These are phyloP conservation scores for Xylogone sp. DNA, from an alignment of 2,329 filamentous ascomycete genomes.

Conservation along the genomic window DNA sequence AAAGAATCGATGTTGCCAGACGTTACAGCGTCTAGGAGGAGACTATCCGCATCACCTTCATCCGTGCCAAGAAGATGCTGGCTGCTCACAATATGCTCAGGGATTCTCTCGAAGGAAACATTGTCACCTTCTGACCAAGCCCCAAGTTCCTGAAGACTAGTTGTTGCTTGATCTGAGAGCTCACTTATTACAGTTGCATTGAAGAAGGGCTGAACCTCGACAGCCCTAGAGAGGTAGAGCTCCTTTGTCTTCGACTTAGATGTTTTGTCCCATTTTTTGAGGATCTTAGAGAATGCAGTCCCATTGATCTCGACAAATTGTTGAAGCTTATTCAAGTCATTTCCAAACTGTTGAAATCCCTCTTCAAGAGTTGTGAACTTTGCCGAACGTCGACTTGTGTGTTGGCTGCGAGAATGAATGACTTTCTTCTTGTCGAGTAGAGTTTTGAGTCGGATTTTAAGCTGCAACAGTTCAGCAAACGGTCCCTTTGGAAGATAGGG, in stretches of 20 bases:
- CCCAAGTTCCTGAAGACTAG: slow-evolving; percentile 89
- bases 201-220: slow-evolving; percentile 97
- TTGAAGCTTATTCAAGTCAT: slow-evolving; percentile 94
- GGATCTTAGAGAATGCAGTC: slow-evolving; percentile 94
- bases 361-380: slow-evolving; percentile 95
- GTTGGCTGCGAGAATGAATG: slow-evolving; percentile 72
- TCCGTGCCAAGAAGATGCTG: slow-evolving; percentile 69
- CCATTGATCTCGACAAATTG: slow-evolving; percentile 99
- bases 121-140: slow-evolving; percentile 97
- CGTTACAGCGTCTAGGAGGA: slow-evolving; percentile 83
- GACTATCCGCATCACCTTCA: slow-evolving; percentile 83
- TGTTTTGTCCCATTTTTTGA: slow-evolving; percentile 99
- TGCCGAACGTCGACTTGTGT: slow-evolving; percentile 80
- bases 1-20: slow-evolving; percentile 75
- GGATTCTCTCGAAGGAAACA: slow-evolving; percentile 67
- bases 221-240: slow-evolving; percentile 89
- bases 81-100: slow-evolving; percentile 62
- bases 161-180: slow-evolving; percentile 93
- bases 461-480: slow-evolving; percentile 46
- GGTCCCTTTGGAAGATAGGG: slow-evolving; percentile 1
- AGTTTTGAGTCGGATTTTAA: slow-evolving; percentile 88
- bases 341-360: slow-evolving; percentile 95
- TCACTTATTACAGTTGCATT: slow-evolving; percentile 96
- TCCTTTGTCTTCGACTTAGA: slow-evolving; percentile 99
- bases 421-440: slow-evolving; percentile 93